These are phyloP conservation scores for Zanthoxylum bungeanum DNA, from an alignment of 345 rosid genomes.

Conservation along the genomic window DNA sequence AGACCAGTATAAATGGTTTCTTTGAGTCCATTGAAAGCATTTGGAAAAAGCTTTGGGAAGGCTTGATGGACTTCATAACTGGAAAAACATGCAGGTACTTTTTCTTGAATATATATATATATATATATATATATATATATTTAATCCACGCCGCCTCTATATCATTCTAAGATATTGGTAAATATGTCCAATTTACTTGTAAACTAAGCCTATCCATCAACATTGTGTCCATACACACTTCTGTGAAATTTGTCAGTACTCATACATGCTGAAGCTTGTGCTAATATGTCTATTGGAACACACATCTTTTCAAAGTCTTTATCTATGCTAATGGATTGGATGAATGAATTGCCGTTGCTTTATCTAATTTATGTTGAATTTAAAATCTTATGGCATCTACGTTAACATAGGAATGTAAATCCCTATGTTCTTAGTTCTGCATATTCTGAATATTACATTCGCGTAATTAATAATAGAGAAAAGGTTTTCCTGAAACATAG, in stretches of 20 bases:
- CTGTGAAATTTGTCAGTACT: neutral
- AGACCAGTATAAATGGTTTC: conserved; percentile 54
- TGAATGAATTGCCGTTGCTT: neutral
- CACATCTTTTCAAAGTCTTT: neutral
- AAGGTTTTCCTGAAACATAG: neutral
- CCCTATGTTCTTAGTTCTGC: neutral
- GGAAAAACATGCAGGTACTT: conserved; percentile 84
- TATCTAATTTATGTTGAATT: neutral
- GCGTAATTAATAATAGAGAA: neutral
- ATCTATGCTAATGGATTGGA: neutral
- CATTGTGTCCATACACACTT: neutral
- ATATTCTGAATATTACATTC: neutral
- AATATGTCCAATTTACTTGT: neutral
- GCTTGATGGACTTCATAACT: conserved; percentile 63
- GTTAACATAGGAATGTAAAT: neutral
- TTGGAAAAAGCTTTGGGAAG: conserved; percentile 60
- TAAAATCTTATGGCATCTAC: neutral
- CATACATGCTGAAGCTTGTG: neutral
- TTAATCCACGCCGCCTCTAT: too few species aligned
- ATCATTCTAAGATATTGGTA: too few species aligned
- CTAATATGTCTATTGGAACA: neutral
- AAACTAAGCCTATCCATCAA: neutral
- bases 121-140: too few species aligned
- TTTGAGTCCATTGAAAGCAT: conserved; percentile 54
- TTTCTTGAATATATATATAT: neutral